Percentiles rank a stretch among this genome's conserved stretches.
Evolutionary conservation across 805 yeast genomes (phyloP).

Genomic region (Spathaspora passalidarum): DNA sequence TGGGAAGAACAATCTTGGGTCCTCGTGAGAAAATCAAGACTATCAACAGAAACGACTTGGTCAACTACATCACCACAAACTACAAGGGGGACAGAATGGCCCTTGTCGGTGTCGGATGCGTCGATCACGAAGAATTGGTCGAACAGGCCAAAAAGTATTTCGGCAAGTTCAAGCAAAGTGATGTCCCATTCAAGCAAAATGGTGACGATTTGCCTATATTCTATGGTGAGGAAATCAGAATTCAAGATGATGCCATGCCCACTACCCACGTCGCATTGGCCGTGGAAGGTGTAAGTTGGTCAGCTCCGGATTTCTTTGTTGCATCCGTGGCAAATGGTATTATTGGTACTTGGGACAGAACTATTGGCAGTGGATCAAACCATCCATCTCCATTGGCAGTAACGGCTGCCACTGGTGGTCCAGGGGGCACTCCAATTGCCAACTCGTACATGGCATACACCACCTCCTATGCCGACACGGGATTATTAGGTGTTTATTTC

Average conservation of each 20-base stretch:
- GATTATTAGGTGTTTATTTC: constrained; percentile 94
- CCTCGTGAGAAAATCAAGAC: constrained; percentile 86
- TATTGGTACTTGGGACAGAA: constrained; percentile 96
- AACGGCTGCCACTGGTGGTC: constrained; percentile 56
- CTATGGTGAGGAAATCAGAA: constrained; percentile 80
- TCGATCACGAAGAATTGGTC: constrained; percentile 82
- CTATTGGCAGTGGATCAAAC: constrained; percentile 77
- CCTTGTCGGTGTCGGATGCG: constrained; percentile 94
- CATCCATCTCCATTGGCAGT: constrained; percentile 84
- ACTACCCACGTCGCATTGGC: constrained; percentile 90
- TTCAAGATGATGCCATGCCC: constrained; percentile 80
- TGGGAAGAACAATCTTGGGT: constrained; percentile 95
- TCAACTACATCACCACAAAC: constrained; percentile 75
- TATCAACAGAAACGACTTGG: constrained; percentile 72
- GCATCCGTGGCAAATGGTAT: constrained; percentile 96
- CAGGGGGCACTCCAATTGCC: constrained; percentile 65
- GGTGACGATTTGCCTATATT: constrained; percentile 76
- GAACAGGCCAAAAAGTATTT: constrained; percentile 72
- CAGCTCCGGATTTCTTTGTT: constrained; percentile 89
- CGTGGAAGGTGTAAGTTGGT: constrained; percentile 98
- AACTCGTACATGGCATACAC: constrained; percentile 96
- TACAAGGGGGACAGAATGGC: constrained; percentile 98
- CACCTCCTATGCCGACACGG: constrained; percentile 95
- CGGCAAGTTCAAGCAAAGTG: constrained; percentile 59
- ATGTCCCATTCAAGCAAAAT: constrained; percentile 70